Evolutionary conservation across 2,329 filamentous ascomycete species (phyloP).

Genomic region (Exophiala mesophila): DNA sequence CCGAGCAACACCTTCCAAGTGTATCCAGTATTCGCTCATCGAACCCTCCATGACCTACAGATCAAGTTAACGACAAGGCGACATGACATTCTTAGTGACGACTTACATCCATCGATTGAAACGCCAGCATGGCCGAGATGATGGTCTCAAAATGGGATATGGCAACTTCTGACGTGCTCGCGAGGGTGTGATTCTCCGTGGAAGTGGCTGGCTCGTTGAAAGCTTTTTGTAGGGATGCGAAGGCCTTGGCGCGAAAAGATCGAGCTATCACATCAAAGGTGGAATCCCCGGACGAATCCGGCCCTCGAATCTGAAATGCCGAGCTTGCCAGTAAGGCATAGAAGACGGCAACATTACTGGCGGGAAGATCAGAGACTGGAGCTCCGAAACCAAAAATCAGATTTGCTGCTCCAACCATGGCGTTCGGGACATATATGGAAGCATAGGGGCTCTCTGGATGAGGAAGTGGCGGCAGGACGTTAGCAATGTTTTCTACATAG

Average conservation of each 20-base stretch:
- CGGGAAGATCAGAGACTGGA: conserved; percentile 3
- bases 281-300: conserved; percentile 2
- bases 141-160: conserved; percentile 6
- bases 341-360: conserved; percentile 27
- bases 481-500: conserved; percentile 13
- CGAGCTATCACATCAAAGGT: conserved; percentile 11
- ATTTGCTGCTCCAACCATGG: conserved; percentile 13
- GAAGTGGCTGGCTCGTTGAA: conserved; percentile 3
- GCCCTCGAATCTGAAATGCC: conserved; percentile 38
- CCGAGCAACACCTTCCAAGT: conserved; percentile 20
- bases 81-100: no score
- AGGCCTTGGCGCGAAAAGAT: conserved; percentile 14
- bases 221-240: conserved; percentile 12
- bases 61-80: no score
- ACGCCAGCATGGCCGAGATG: conserved; percentile 24
- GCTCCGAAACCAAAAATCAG: conserved; percentile 4
- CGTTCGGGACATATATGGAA: conserved; percentile 17
- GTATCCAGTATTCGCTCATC: conserved; percentile 25
- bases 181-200: background rate
- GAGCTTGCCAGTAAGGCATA: conserved; percentile 41
- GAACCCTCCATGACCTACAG: conserved; percentile 23
- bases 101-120: conserved; percentile 25
- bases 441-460: conserved; percentile 14
- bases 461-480: conserved; percentile 15
- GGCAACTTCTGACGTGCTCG: background rate